Evolutionary conservation across 2,329 filamentous ascomycete genomes (phyloP), one percentile per base, ranked within the genome.

Genomic region (Talaromyces islandicus): DNA sequence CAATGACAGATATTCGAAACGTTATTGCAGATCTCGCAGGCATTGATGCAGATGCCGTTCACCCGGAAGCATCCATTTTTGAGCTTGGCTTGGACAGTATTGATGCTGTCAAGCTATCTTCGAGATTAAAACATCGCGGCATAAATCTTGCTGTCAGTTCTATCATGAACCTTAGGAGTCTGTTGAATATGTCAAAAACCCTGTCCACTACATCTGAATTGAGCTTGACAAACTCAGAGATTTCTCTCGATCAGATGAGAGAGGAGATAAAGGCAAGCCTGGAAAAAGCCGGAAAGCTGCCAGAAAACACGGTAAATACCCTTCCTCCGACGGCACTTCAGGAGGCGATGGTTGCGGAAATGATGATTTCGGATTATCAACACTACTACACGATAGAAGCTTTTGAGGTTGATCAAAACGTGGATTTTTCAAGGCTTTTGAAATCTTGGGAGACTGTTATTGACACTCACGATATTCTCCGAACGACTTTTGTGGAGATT

Each of bases 1-100:
- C 81, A 17, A 83, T 88, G 0, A 67, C 67, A 1, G 64, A 64
- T 0, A 76, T 96, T 7, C 83, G 84, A 27, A 71, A 78, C 3
- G 86, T 89, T 66, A 81, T 96, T 50, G 83, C 88, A 1, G 67
- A 69, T 0, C 76, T 96, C 5, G 84, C 87, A 0, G 81, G 80
- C 0, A 69, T 87, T 0, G 70, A 82, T 0, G 70, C 74, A 3
- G 70, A 79, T 1, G 74, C 80, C 0, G 77, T 96, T 41, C 71
- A 75, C 1, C 82, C 84, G 56, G 73, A 78, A 7, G 85, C 85
- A 0, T 88, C 88, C 0, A 84, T 97, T 11, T 87, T 95, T 43
- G 87, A 93, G 66, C 81, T 97, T 32, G 92, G 92, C 0, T 81
- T 97, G 7, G 93, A 97, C 77, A 96, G 92, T 68, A 95, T 97